Percentiles rank a stretch among this genome's conserved stretches.
Evolutionary conservation across 2,329 filamentous ascomycete species (phyloP).

Genomic region (Podosphaera fusca): DNA sequence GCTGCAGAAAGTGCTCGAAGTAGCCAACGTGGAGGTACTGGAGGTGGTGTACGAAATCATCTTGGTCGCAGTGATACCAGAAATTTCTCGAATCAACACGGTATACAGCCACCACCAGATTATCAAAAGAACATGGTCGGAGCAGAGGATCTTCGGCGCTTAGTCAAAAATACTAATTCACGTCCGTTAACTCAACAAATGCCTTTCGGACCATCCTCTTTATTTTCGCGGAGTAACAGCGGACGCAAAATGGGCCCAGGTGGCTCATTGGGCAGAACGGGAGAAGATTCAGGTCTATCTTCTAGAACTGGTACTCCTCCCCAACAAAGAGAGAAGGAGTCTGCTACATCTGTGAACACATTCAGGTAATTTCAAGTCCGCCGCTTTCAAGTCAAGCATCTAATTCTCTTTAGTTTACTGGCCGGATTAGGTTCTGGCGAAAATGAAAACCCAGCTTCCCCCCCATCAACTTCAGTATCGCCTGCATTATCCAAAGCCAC

Average conservation of each 20-base stretch:
- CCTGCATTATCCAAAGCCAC: conserved; percentile 40
- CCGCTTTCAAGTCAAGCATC: neutral
- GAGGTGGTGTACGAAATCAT: conserved; percentile 42
- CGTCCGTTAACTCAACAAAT: conserved; percentile 34
- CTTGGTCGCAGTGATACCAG: conserved; percentile 72
- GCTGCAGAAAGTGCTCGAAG: conserved; percentile 46
- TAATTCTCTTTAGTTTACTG: conserved; percentile 24
- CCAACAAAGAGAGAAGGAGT: conserved; percentile 37
- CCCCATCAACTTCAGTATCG: conserved; percentile 44
- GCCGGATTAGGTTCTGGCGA: conserved; percentile 26
- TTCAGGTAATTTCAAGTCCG: conserved; percentile 50
- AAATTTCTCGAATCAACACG: conserved; percentile 52
- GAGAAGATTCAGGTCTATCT: conserved; percentile 68
- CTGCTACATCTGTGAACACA: conserved; percentile 57
- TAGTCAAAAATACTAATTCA: conserved; percentile 38
- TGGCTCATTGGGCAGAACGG: conserved; percentile 45
- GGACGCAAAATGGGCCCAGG: conserved; percentile 60
- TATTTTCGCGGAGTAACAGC: conserved; percentile 77
- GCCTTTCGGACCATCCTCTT: conserved; percentile 59
- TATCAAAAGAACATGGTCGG: conserved; percentile 60
- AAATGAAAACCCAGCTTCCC: conserved; percentile 40
- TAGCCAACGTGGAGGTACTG: conserved; percentile 42
- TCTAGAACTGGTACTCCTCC: conserved; percentile 81
- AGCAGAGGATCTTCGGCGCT: conserved; percentile 73
- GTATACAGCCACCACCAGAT: conserved; percentile 46